These are phyloP conservation scores for Fomitopsis palustris DNA, from an alignment of 1,284 basidiomycete genomes.

Conservation along the genomic window DNA sequence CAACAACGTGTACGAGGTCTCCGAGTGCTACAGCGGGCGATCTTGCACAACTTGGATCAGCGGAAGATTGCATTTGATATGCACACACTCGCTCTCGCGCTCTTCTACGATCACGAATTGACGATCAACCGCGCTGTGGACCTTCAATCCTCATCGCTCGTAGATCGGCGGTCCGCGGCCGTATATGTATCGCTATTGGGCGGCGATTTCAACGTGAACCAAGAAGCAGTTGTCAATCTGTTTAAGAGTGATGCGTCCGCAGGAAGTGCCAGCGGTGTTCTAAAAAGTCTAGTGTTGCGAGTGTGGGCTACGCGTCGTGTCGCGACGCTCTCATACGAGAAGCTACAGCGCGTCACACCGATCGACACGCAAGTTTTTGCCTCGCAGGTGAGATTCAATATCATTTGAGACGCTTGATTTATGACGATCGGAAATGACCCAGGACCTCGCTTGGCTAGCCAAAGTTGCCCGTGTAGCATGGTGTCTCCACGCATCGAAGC, in stretches of 20 bases:
- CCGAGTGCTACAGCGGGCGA: constrained; percentile 7
- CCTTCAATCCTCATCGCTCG: constrained; percentile 25
- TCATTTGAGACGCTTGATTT: neutral
- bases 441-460: constrained; percentile 15
- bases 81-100: constrained; percentile 36
- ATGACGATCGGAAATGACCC: neutral
- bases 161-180: neutral
- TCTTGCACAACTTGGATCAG: constrained; percentile 13
- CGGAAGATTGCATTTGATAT: constrained; percentile 37
- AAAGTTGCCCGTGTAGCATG: constrained; percentile 19
- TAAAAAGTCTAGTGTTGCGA: constrained; percentile 6
- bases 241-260: constrained; percentile 5
- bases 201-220: constrained; percentile 5
- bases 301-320: constrained; percentile 11
- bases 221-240: neutral
- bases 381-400: neutral
- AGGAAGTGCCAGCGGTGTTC: neutral
- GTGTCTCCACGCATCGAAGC: constrained; percentile 20
- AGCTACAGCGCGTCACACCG: neutral
- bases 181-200: constrained; percentile 7
- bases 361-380: constrained; percentile 6
- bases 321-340: neutral
- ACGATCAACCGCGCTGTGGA: constrained; percentile 43
- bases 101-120: constrained; percentile 35
- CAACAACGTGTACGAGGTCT: neutral